These are phyloP conservation scores for Phytophthora tentaculata DNA, from an alignment of 352 stramenopile genomes.

Conservation along the genomic window DNA sequence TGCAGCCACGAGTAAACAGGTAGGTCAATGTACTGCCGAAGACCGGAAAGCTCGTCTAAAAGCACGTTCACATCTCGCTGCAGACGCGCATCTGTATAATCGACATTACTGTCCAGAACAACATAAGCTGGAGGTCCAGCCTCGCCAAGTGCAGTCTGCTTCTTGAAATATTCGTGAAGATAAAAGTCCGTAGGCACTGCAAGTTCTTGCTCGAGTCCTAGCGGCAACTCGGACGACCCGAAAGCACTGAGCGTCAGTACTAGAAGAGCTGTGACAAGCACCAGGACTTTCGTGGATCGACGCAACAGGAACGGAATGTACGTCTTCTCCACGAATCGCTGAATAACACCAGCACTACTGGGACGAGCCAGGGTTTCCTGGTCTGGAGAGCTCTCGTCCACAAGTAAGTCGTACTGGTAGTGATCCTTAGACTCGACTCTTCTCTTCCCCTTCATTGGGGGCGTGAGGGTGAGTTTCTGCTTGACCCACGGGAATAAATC, in stretches of 20 bases:
- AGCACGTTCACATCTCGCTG: slow-evolving; percentile 72
- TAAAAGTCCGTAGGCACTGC: slow-evolving; percentile 90
- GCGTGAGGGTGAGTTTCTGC: slow-evolving; percentile 47
- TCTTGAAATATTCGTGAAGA: slow-evolving; percentile 89
- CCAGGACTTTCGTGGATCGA: slow-evolving; percentile 61
- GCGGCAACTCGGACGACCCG: slow-evolving; percentile 64
- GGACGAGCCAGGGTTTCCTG: slow-evolving; percentile 1
- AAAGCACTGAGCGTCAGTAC: slow-evolving; percentile 57
- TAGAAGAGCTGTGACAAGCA: slow-evolving; percentile 48
- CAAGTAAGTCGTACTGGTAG: slow-evolving; percentile 37
- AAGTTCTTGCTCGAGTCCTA: slow-evolving; percentile 90
- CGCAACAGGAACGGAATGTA: slow-evolving; percentile 73
- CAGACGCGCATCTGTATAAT: slow-evolving; percentile 74
- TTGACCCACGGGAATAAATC: slow-evolving; percentile 75
- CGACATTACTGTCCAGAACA: slow-evolving; percentile 55
- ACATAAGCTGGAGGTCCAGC: slow-evolving; percentile 90
- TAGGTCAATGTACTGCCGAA: slow-evolving; percentile 82
- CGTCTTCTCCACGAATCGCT: slow-evolving; percentile 67
- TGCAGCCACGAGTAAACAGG: slow-evolving; percentile 91
- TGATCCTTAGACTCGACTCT: slow-evolving; percentile 27
- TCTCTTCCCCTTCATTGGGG: slow-evolving; percentile 19
- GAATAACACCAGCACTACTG: slow-evolving; percentile 42
- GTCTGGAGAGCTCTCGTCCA: slow-evolving; percentile 21
- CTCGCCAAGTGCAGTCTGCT: slow-evolving; percentile 84
- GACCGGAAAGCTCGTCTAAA: slow-evolving; percentile 69